A percentile compares a stretch with the other conserved stretches of the same genome.
Conservation (phyloP, 2,329 filamentous ascomycete species). For the Alternaria sp. region DNA sequence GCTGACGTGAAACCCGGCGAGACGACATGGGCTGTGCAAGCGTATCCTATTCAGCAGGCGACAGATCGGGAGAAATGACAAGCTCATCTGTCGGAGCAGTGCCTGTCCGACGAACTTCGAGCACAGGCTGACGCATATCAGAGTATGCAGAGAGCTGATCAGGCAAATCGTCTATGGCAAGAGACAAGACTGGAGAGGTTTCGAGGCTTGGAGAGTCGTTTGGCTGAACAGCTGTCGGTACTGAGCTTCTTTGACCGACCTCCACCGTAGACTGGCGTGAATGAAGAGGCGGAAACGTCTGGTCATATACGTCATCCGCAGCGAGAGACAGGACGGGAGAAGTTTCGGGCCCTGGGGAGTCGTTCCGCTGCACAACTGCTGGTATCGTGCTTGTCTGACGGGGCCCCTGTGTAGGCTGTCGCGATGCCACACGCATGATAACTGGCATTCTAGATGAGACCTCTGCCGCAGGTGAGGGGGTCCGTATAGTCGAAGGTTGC, state of each 20-base stretch:
- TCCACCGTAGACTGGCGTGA: background rate
- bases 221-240: background rate
- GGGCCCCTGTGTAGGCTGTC: background rate
- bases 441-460: background rate
- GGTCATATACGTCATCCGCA: background rate
- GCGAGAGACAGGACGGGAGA: background rate
- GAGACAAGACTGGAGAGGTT: background rate
- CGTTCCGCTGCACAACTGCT: background rate
- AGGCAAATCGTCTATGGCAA: background rate
- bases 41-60: background rate
- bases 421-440: background rate
- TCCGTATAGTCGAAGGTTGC: background rate
- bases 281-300: background rate
- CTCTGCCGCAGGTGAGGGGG: background rate
- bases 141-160: background rate
- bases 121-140: background rate
- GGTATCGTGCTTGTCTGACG: background rate
- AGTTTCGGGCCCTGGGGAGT: background rate
- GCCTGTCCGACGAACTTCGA: background rate
- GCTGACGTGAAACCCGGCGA: background rate
- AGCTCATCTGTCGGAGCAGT: background rate
- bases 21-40: background rate
- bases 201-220: background rate
- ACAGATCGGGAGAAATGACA: background rate
- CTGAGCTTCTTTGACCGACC: background rate